Evolutionary conservation across 164 flowering plant genomes (phyloP), one percentile per base, ranked within the genome.

Genomic region (Hamamelis virginiana): DNA sequence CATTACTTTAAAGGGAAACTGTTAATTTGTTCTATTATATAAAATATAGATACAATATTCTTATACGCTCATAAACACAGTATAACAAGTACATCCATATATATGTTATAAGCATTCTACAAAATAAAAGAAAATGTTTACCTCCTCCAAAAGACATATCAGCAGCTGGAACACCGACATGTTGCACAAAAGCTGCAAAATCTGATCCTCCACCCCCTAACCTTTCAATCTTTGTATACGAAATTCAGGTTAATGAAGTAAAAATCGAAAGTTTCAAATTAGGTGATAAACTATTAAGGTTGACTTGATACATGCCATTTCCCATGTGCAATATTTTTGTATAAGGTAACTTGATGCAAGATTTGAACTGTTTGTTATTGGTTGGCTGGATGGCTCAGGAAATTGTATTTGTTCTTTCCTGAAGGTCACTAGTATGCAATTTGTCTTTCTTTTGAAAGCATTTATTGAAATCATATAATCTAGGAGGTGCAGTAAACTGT

Each of bases 121-220:
- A 16, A 60, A 44, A 6, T 33, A n/a, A 27, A 41, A 18, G 27
- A 33, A n/a, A 47, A 27, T 11, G 9, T 19, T 73, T 80, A 88
- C 96, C 92, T 71, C 53, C 76, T 58, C 90, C 92, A 75, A 80
- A 88, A 62, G 59, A 63, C 72, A 90, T 76, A 62, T 85, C 90
- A 59, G 80, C 76, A 58, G 89, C 71, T 65, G 96, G 89, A 78
- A 85, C 69, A 62, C 96, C 92, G 33, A 88, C 73, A 71, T 90
- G 92, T 70, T 90, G 96, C 27, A 90, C 76, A 74, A 90, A 90
- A 46, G 96, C 75, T 44, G 87, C 84, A 80, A 68, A 87, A 71
- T 90, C 92, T 47, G 92, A 86, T 59, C 90, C 90, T 52, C 79
- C 90, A 33, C 82, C 86, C 47, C 89, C 87, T 74, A 87, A 71